phyloP scores from a whole-genome alignment of 495 filamentous ascomycete species.

The Astrocystis sublimbata region DNA sequence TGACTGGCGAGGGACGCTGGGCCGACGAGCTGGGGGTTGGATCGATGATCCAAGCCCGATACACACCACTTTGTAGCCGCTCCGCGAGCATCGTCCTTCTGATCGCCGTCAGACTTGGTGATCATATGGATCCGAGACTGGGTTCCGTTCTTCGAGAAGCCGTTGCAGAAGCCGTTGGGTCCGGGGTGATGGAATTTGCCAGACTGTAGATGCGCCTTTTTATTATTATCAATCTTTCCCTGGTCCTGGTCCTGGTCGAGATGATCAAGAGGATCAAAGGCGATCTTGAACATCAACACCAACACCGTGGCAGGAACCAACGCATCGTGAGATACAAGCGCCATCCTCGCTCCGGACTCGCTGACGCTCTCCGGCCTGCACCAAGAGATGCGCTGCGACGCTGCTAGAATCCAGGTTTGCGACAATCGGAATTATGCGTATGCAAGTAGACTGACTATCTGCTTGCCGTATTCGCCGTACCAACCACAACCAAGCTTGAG shows the following conservation, averaged over 20 bases:
- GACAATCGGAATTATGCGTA: no score
- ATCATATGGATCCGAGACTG: constrained; percentile 16
- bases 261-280: neutral
- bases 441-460: no score
- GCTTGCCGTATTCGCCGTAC: no score
- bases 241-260: neutral
- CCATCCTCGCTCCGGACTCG: neutral
- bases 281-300: neutral
- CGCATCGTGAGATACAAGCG: neutral
- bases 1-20: no score
- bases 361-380: constrained; percentile 1
- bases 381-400: neutral
- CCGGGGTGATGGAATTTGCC: constrained; percentile 1
- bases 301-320: neutral
- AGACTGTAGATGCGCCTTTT: neutral
- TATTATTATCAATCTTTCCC: neutral
- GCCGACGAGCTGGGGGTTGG: no score
- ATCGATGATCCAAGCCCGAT: neutral
- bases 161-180: neutral
- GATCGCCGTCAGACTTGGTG: neutral
- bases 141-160: neutral
- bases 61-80: no score
- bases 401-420: no score
- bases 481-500: no score
- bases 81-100: no score